Evolutionary conservation across 306 rosid species (phyloP), one percentile per base, ranked within the genome.

Genomic region (Vigna nakashimae): DNA sequence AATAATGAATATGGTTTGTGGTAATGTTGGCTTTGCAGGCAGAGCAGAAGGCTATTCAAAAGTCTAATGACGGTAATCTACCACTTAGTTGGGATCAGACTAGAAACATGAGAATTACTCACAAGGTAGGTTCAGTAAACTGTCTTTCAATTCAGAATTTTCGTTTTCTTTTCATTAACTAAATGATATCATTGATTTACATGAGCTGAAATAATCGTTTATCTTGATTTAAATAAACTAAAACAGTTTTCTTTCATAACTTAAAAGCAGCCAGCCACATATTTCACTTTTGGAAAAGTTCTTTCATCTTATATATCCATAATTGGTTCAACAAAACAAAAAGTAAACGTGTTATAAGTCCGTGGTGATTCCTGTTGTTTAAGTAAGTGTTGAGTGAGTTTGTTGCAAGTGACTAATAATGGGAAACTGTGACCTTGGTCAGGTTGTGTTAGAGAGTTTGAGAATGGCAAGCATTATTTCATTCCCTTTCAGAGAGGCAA

Each of bases 391-490:
- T 5, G 40, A 60, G 34, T 56, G 58, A 38, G 48, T 71, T 68
- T 66, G 48, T 58, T 78, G 59, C 60, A 58, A 66, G 67, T 49
- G 57, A 51, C 78, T 84, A 59, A 82, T 56, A 53, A 30, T 64
- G 17, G 34, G 78, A 68, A 59, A 69, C 28, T 76, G 15, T 84
- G 79, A 20, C 62, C 34, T 55, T 86, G 16, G 16, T 70, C 86
- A 94, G 98, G 97, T 95, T 43, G 90, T 88, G 8, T 59, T 95
- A 14, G 98, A 95, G 82, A 92, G 91, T 77, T 87, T 95, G 88
- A 90, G 98, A 87, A 81, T 95, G 92, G 90, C 98, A 43, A 95
- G 95, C 85, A 83, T 95, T 55, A 95, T 95, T 80, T 92, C 98
- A 42, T 95, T 92, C 84, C 83, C 89, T 46, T 95, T 90, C 82